Conservation (phyloP, 208 protist species). For the Acanthamoeba healyi region DNA sequence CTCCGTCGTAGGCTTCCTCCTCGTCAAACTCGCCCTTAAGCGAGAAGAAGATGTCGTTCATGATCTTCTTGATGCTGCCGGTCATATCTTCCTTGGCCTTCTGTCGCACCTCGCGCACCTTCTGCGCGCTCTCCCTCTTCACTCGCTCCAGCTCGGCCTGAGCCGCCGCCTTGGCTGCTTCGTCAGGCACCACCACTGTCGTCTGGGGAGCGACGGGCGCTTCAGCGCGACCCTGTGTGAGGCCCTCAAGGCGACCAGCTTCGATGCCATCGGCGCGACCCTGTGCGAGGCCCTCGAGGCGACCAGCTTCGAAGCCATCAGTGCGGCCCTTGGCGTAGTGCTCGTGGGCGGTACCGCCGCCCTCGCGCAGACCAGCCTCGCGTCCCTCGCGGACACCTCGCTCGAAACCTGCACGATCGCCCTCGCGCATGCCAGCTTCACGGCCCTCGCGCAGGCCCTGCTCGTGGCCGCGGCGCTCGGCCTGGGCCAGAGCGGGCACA, state of each 20-base stretch:
- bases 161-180: background rate
- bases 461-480: background rate
- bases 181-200: no score
- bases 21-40: conserved; percentile 51
- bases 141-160: background rate
- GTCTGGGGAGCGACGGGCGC: no score
- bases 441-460: background rate
- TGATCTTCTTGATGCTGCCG: conserved; percentile 64
- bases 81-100: conserved; percentile 42
- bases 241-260: conserved; percentile 13
- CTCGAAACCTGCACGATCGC: background rate
- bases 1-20: conserved; percentile 57
- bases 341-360: background rate
- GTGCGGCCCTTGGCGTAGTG: conserved; percentile 27
- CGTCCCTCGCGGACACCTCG: background rate
- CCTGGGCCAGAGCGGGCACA: background rate
- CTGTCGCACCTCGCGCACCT: background rate
- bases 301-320: conserved; percentile 56
- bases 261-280: conserved; percentile 23
- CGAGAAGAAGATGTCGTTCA: conserved; percentile 74
- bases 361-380: conserved; percentile 12
- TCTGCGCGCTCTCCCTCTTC: background rate
- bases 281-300: conserved; percentile 9
- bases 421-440: background rate
- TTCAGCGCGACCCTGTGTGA: background rate